Base-by-base conservation (phyloP, 192 early-diverging fungal species). In the Coemansia sp. region DNA sequence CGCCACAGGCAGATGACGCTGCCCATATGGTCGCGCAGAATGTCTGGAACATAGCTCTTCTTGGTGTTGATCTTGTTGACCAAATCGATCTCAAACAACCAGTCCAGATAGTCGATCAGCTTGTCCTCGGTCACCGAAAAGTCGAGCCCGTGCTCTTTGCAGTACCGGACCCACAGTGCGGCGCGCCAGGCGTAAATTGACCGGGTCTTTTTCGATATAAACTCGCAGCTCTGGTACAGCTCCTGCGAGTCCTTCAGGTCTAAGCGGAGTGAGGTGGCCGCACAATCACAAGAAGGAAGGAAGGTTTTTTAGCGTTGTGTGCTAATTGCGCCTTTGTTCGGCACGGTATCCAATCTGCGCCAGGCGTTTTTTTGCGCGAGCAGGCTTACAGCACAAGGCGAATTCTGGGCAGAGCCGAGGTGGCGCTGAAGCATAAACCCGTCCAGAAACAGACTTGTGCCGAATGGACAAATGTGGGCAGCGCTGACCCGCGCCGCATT, bases 21-120 rank as follows among this genome's bases (percentile, higher is more conserved):
- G 53, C 73, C 73, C 67, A 76, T 65, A 32, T 76, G 67, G 49
- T 76, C 73, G n/a, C 73, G 67, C 59, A 76, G 47, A 17, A 76
- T 76, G 36, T 76, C 73, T 2, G 73, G 73, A 9, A 76, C 73
- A 32, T 70, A 76, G 51, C 50, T 76, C 52, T 76, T 76, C 47
- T 76, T 76, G 29, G 73, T 76, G 46, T 76, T 76, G 62, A 76
- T 76, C 25, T 66, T 76, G 67, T 76, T 61, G 50, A 66, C 62
- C 21, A 76, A 36, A 36, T 76, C 73, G 25, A 76, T 76, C 9
- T 65, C 62, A 56, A 76, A 70, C 36, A 76, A 35, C 73, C 73
- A 76, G 73, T 76, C 73, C 20, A 76, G 57, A 36, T 69, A 76
- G 21, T 54, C 30, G 21, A 76, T 58, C 19, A 76, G 55, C 62